Conservation (phyloP, 2,329 filamentous ascomycete genomes). For the Alternaria angustiovoidea region DNA sequence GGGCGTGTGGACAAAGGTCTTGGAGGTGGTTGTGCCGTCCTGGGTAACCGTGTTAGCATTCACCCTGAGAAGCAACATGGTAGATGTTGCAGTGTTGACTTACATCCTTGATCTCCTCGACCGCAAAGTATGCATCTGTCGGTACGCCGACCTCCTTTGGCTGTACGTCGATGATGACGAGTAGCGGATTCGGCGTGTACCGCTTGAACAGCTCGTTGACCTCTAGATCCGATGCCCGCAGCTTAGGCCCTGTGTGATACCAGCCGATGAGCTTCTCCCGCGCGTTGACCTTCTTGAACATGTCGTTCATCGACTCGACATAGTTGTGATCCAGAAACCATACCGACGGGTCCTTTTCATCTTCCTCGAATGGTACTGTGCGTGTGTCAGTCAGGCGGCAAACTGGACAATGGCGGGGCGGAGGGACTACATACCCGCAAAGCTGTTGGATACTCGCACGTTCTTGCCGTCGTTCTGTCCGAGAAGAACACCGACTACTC, state of each 20-base stretch:
- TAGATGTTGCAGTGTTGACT: slow-evolving; percentile 43
- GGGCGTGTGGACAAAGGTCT: slow-evolving; percentile 98
- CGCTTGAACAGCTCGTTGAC: slow-evolving; percentile 99
- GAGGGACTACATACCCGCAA: slow-evolving; percentile 74
- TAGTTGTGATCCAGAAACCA: slow-evolving; percentile 99
- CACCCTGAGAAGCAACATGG: no score
- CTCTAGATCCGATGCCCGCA: slow-evolving; percentile 94
- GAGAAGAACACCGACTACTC: slow-evolving; percentile 92
- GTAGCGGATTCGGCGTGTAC: slow-evolving; percentile 94
- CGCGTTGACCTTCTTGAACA: slow-evolving; percentile 99
- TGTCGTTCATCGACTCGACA: slow-evolving; percentile 99
- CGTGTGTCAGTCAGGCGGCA: slow-evolving; percentile 36
- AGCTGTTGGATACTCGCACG: slow-evolving; percentile 98
- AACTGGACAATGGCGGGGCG: slow-evolving; percentile 15
- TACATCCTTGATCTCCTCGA: slow-evolving; percentile 99
- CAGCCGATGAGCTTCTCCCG: slow-evolving; percentile 98
- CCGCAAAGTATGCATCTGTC: slow-evolving; percentile 98
- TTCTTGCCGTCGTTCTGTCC: slow-evolving; percentile 97
- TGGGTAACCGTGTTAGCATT: slow-evolving; percentile 48
- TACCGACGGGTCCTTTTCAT: slow-evolving; percentile 97
- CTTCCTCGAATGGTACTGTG: slow-evolving; percentile 95
- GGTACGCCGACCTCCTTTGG: slow-evolving; percentile 97
- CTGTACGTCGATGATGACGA: slow-evolving; percentile 98
- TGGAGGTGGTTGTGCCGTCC: slow-evolving; percentile 96
- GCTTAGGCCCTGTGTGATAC: slow-evolving; percentile 98